Conservation (phyloP, 1,284 basidiomycete species). For the Schizophyllum commune region DNA sequence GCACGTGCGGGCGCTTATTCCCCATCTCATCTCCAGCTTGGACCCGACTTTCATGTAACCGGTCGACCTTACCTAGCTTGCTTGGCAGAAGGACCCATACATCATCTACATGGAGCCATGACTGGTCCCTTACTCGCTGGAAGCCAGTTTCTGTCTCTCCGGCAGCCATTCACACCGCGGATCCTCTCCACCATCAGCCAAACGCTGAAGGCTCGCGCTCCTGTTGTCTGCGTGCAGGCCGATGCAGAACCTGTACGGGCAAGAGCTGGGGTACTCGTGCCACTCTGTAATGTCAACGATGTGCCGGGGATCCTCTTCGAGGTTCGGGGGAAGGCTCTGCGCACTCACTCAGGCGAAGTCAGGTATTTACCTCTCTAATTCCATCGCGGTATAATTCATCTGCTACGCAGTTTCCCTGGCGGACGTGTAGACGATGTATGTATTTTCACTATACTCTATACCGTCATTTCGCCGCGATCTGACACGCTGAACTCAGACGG, state of each 20-base stretch:
- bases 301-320: slow-evolving; percentile 63
- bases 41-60: no score
- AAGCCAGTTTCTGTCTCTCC: no score
- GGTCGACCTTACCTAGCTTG: no score
- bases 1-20: neutral
- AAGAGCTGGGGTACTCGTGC: slow-evolving; percentile 64
- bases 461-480: neutral
- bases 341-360: slow-evolving; percentile 74
- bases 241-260: no score
- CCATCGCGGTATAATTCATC: neutral
- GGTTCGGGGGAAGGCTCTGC: slow-evolving; percentile 56
- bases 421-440: slow-evolving; percentile 58
- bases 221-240: no score
- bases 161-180: no score
- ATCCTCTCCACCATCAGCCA: neutral
- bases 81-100: no score
- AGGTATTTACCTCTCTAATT: slow-evolving; percentile 39
- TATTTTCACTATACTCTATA: slow-evolving; percentile 4
- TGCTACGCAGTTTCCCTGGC: slow-evolving; percentile 64
- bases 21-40: no score
- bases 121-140: no score
- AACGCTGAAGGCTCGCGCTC: no score
- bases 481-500: slow-evolving; percentile 34
- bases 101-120: no score
- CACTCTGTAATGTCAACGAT: slow-evolving; percentile 63